phyloP scores from a whole-genome alignment of 371 early-diverging fungal species.

The Mucor piriformis region DNA sequence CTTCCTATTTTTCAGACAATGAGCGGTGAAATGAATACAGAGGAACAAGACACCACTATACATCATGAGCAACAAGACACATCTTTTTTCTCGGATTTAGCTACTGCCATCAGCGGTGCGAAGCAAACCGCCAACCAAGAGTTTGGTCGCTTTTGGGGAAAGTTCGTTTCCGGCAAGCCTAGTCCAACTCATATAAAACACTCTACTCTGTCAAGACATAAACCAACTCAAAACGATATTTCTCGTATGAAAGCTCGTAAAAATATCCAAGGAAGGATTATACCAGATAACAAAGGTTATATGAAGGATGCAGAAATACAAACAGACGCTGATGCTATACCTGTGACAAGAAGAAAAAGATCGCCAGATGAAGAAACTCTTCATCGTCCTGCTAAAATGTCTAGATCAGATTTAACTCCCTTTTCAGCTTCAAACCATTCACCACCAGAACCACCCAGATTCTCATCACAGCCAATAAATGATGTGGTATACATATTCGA shows the following conservation, averaged over 20 bases:
- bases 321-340: conserved; percentile 9
- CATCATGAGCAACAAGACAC: not conserved
- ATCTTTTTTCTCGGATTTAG: conserved; percentile 4
- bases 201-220: no score
- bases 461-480: no score
- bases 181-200: not conserved
- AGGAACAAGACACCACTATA: no score
- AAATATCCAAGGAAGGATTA: conserved; percentile 15
- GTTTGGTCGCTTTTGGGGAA: conserved; percentile 22
- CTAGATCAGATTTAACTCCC: no score
- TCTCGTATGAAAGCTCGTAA: not conserved
- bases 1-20: no score
- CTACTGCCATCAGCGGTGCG: conserved; percentile 16
- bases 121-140: conserved; percentile 25
- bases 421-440: no score
- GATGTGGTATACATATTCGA: no score
- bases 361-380: no score
- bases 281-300: conserved; percentile 5
- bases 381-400: no score
- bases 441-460: no score
- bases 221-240: conserved; percentile 1
- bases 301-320: conserved; percentile 17
- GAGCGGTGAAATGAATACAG: no score
- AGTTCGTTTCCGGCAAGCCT: not conserved
- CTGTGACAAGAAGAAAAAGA: no score